Conservation (phyloP, 441 rosid genomes). For the Iberis amara region DNA sequence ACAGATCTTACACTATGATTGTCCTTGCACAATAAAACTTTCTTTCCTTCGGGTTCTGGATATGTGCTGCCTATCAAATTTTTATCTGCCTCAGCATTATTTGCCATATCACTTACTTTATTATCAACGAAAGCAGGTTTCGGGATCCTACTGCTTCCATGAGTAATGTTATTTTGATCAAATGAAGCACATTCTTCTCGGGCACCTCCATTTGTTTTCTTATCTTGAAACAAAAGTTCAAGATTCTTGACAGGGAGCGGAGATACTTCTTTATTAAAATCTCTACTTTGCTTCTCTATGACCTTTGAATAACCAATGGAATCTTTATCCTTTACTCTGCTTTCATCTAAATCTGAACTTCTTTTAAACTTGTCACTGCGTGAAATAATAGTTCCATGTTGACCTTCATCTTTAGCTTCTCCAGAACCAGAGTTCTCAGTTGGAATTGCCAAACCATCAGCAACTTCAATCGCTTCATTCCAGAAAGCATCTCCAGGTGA, state of each 20-base stretch:
- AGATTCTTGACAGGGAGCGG: constrained; percentile 83
- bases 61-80: constrained; percentile 31
- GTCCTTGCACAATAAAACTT: constrained; percentile 31
- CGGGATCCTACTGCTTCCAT: constrained; percentile 35
- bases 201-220: constrained; percentile 34
- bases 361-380: constrained; percentile 34
- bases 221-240: constrained; percentile 66
- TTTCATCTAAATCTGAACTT: constrained; percentile 41
- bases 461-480: constrained; percentile 91
- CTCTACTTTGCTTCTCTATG: constrained; percentile 36
- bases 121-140: constrained; percentile 35
- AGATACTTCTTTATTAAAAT: constrained; percentile 40
- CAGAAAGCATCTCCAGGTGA: constrained; percentile 95
- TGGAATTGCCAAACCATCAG: constrained; percentile 66
- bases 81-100: constrained; percentile 30
- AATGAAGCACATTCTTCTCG: constrained; percentile 24
- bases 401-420: constrained; percentile 29
- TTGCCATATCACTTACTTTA: constrained; percentile 28
- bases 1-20: constrained; percentile 29
- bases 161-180: constrained; percentile 22
- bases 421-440: constrained; percentile 31
- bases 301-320: constrained; percentile 36
- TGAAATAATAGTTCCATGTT: constrained; percentile 25
- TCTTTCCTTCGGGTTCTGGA: constrained; percentile 30
- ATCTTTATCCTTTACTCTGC: constrained; percentile 35